These are phyloP conservation scores for Pythium plurisporium DNA, from an alignment of 352 stramenopile genomes.

Conservation along the genomic window DNA sequence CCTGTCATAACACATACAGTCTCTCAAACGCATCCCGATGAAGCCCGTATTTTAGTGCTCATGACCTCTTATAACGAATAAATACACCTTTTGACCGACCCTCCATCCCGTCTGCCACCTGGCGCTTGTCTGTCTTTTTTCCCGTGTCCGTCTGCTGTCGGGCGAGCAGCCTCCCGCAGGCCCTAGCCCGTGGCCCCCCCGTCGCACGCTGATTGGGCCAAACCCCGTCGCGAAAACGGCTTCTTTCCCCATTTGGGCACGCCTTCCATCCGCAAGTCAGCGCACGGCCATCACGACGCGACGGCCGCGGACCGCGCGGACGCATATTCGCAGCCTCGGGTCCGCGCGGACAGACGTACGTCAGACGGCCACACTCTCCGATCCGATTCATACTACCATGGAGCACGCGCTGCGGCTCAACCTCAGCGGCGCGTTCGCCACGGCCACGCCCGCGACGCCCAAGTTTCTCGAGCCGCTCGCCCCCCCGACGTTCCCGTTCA, in stretches of 20 bases:
- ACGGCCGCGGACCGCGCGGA: background rate
- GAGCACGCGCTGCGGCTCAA: constrained; percentile 48
- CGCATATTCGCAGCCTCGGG: no score
- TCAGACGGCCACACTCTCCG: no score
- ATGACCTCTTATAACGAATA: no score
- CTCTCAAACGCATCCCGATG: background rate
- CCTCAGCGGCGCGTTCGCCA: constrained; percentile 35
- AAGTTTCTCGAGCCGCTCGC: constrained; percentile 68
- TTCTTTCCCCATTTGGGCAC: background rate
- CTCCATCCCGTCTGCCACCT: background rate
- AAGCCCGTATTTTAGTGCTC: no score
- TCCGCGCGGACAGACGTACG: background rate
- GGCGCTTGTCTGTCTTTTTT: background rate
- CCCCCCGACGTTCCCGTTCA: constrained; percentile 65
- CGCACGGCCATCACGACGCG: background rate
- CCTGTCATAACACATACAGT: background rate
- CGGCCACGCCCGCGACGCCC: constrained; percentile 24
- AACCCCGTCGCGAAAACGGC: constrained; percentile 5
- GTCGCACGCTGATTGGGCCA: background rate
- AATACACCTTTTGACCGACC: background rate
- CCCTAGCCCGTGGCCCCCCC: no score
- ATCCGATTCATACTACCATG: constrained; percentile 2
- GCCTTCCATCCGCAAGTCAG: constrained; percentile 3
- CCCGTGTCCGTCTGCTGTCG: background rate
- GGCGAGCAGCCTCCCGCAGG: no score